A percentile compares a stretch with the other conserved stretches of the same genome.
Evolutionary conservation across 176 grass and related monocot species (phyloP).

Genomic region (Panicum miliaceum): DNA sequence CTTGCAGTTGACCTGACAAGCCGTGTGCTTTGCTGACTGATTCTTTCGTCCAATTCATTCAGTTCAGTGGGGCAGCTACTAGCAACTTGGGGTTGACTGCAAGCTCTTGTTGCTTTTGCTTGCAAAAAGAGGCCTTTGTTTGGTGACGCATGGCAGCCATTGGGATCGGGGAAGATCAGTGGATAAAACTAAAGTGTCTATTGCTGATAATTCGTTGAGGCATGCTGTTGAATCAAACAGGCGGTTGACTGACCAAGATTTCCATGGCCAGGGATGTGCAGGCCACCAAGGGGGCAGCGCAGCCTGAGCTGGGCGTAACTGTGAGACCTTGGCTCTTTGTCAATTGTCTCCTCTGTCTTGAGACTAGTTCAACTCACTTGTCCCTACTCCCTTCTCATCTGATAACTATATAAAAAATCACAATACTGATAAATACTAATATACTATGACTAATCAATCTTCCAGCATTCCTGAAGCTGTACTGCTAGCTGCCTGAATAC

Average conservation of each 20-base stretch:
- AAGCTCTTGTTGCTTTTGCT: neutral
- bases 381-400: neutral
- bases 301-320: slow-evolving; percentile 47
- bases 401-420: neutral
- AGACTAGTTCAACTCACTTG: slow-evolving; percentile 29
- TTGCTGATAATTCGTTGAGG: slow-evolving; percentile 8
- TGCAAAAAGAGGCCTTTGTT: neutral
- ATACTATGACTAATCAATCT: slow-evolving; percentile 19
- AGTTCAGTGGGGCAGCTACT: neutral
- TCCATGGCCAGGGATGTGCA: slow-evolving; percentile 47
- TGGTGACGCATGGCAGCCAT: neutral
- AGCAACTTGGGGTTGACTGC: neutral
- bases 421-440: neutral
- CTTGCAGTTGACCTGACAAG: slow-evolving; percentile 14
- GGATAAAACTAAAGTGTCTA: slow-evolving; percentile 1
- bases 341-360: slow-evolving; percentile 15
- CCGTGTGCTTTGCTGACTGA: slow-evolving; percentile 12
- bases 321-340: slow-evolving; percentile 28
- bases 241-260: slow-evolving; percentile 40
- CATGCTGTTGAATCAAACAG: neutral
- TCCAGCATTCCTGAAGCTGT: slow-evolving; percentile 25
- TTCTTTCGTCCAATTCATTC: neutral
- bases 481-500: neutral
- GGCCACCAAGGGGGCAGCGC: slow-evolving; percentile 41
- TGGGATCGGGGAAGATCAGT: neutral